Evolutionary conservation across 148 eudicot species (phyloP).

Genomic region (Fallopia convolvulus): DNA sequence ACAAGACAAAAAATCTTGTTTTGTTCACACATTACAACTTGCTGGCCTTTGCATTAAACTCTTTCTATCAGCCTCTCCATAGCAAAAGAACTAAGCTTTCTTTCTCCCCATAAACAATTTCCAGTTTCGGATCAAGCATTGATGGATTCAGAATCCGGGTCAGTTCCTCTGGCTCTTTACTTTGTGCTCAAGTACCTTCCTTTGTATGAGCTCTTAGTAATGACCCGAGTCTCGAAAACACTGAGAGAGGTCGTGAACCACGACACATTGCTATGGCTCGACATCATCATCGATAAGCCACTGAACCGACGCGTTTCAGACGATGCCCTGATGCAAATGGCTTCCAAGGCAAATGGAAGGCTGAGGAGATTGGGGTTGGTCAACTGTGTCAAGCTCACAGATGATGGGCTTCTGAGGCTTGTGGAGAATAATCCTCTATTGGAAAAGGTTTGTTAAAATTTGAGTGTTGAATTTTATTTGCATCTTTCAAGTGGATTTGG

Average conservation of each 20-base stretch:
- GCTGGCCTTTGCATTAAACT: background rate
- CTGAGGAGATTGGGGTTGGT: constrained; percentile 44
- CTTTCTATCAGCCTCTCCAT: background rate
- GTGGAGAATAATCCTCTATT: constrained; percentile 41
- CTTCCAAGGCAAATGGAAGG: constrained; percentile 50
- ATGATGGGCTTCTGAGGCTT: constrained; percentile 44
- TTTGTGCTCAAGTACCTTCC: constrained; percentile 62
- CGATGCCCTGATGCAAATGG: constrained; percentile 29
- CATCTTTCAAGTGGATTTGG: background rate
- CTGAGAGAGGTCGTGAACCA: constrained; percentile 40
- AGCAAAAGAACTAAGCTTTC: background rate
- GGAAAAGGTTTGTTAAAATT: constrained; percentile 39
- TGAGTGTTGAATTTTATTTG: background rate
- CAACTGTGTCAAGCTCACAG: constrained; percentile 47
- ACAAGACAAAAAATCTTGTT: background rate
- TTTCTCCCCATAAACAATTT: background rate
- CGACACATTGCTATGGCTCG: constrained; percentile 63
- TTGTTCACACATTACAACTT: background rate
- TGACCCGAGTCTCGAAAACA: constrained; percentile 47
- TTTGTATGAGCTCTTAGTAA: constrained; percentile 45
- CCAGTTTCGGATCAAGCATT: background rate
- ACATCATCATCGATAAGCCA: constrained; percentile 41
- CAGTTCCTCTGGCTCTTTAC: constrained; percentile 58
- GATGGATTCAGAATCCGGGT: constrained; percentile 6
- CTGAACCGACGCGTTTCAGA: constrained; percentile 34